A percentile compares a stretch with the other conserved stretches of the same genome.
phyloP scores from a whole-genome alignment of 768 basidiomycete genomes.

The Leccinum sublutescens region DNA sequence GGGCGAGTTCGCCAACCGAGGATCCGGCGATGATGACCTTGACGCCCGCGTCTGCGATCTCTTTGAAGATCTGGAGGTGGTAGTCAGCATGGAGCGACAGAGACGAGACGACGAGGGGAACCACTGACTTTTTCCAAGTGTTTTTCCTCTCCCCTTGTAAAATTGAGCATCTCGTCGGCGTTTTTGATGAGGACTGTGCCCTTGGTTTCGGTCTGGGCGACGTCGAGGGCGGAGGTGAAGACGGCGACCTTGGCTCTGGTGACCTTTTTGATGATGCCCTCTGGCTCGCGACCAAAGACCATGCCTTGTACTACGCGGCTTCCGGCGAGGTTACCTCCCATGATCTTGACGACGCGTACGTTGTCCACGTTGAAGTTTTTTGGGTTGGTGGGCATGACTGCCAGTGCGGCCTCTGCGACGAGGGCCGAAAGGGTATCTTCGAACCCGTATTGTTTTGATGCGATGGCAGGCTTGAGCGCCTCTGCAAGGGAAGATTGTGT shows the following conservation, averaged over 20 bases:
- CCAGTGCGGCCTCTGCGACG: constrained; percentile 90
- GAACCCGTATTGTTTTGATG: constrained; percentile 95
- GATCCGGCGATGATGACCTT: constrained; percentile 93
- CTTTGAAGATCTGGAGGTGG: constrained; percentile 80
- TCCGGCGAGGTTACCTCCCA: constrained; percentile 84
- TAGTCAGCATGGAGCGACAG: neutral
- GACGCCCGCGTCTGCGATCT: constrained; percentile 94
- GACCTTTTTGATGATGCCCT: constrained; percentile 84
- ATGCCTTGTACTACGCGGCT: constrained; percentile 94
- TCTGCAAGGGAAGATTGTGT: constrained; percentile 65
- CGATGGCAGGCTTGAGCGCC: constrained; percentile 88
- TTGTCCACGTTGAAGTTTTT: constrained; percentile 98
- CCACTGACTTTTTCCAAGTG: constrained; percentile 79
- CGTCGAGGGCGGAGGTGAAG: constrained; percentile 89
- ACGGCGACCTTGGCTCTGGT: constrained; percentile 90
- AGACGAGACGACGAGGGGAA: neutral
- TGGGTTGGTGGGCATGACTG: constrained; percentile 85
- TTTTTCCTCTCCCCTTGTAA: constrained; percentile 93
- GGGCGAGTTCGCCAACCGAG: constrained; percentile 89
- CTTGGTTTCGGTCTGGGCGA: constrained; percentile 97
- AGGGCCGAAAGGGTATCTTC: constrained; percentile 80
- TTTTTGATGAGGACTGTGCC: constrained; percentile 96
- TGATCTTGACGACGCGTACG: constrained; percentile 97
- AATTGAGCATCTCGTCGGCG: constrained; percentile 96
- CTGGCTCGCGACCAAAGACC: constrained; percentile 97